Percentiles rank a stretch among this genome's conserved stretches.
Conservation (phyloP, 2,329 filamentous ascomycete species). For the Fonsecaea pedrosoi region DNA sequence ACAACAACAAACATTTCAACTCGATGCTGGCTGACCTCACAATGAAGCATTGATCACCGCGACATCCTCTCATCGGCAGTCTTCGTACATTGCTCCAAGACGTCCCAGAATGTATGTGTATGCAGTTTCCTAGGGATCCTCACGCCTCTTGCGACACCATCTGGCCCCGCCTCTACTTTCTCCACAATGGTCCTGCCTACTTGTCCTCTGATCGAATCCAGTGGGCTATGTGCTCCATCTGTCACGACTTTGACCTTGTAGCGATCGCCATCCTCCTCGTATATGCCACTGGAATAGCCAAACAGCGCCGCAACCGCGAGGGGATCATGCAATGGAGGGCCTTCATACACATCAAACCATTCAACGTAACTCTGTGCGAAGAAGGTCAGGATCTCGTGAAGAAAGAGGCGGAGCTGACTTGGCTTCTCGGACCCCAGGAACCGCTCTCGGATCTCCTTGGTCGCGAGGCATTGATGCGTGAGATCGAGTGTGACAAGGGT, state of each 20-base stretch:
- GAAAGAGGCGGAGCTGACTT: constrained; percentile 72
- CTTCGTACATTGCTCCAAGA: constrained; percentile 74
- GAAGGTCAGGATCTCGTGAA: constrained; percentile 85
- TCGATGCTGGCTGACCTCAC: background rate
- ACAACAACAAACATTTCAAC: background rate
- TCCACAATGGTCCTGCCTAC: constrained; percentile 21
- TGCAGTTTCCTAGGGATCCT: constrained; percentile 79
- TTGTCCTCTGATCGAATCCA: constrained; percentile 24
- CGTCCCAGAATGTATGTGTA: constrained; percentile 75
- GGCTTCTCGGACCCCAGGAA: constrained; percentile 64
- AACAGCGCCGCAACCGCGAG: constrained; percentile 82
- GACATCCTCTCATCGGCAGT: constrained; percentile 64
- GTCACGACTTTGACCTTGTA: constrained; percentile 54
- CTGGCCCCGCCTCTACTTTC: constrained; percentile 46
- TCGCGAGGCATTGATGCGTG: constrained; percentile 87
- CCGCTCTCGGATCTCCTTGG: constrained; percentile 69
- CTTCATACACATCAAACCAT: constrained; percentile 78
- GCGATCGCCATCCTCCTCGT: constrained; percentile 55
- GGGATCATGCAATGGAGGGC: constrained; percentile 90
- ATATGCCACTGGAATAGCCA: constrained; percentile 63
- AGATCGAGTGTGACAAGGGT: constrained; percentile 83
- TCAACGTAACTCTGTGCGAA: constrained; percentile 85
- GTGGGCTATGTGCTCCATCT: constrained; percentile 20
- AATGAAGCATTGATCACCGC: background rate
- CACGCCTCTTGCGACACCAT: constrained; percentile 61